phyloP scores from a whole-genome alignment of 1,284 basidiomycete species.

The Microbotryum lychnidis-dioicae region DNA sequence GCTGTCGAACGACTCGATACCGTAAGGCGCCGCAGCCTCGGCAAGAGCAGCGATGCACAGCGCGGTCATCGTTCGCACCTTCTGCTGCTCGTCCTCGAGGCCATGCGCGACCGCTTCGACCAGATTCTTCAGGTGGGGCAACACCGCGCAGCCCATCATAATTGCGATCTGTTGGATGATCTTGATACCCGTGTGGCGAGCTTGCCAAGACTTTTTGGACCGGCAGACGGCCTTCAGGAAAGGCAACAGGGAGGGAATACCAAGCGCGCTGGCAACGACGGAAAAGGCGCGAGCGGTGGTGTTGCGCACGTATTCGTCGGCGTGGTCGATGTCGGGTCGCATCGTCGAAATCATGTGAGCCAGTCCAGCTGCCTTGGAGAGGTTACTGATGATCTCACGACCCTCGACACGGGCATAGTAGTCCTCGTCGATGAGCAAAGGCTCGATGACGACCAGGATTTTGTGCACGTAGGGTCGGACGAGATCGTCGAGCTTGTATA shows the following conservation, averaged over 20 bases:
- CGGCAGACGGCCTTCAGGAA: slow-evolving; percentile 98
- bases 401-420: slow-evolving; percentile 99
- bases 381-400: slow-evolving; percentile 97
- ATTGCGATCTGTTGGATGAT: slow-evolving; percentile 99
- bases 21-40: slow-evolving; percentile 94
- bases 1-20: slow-evolving; percentile 98
- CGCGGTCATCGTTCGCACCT: slow-evolving; percentile 98
- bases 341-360: slow-evolving; percentile 99
- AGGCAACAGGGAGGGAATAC: slow-evolving; percentile 92
- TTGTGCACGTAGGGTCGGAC: slow-evolving; percentile 99
- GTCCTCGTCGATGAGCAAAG: slow-evolving; percentile 96
- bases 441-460: slow-evolving; percentile 98
- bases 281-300: slow-evolving; percentile 98
- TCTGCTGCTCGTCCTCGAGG: slow-evolving; percentile 95
- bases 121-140: slow-evolving; percentile 91
- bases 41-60: slow-evolving; percentile 91
- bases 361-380: slow-evolving; percentile 96
- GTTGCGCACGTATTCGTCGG: slow-evolving; percentile 98
- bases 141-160: slow-evolving; percentile 99
- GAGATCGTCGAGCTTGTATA: slow-evolving; percentile 98
- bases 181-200: slow-evolving; percentile 96
- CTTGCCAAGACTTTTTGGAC: slow-evolving; percentile 99
- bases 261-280: slow-evolving; percentile 94
- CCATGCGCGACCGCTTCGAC: slow-evolving; percentile 96
- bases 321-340: slow-evolving; percentile 99